phyloP scores from a whole-genome alignment of 352 stramenopile species.

The Aphanomyces stellatus region DNA sequence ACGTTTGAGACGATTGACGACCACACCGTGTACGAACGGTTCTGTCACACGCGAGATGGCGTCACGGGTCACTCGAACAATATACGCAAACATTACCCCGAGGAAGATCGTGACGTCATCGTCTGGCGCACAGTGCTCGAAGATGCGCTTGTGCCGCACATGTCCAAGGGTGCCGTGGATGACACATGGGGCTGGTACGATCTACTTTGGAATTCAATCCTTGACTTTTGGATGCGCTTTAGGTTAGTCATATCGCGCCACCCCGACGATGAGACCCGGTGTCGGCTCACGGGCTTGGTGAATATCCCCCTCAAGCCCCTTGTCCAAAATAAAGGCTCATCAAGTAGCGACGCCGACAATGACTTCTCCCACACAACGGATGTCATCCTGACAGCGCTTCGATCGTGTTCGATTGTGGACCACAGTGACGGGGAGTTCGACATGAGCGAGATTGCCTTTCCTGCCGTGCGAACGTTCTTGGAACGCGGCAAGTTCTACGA shows the following conservation, averaged over 20 bases:
- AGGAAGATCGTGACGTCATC: not conserved
- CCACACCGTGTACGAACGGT: not conserved
- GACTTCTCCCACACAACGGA: not conserved
- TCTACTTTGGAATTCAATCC: not conserved
- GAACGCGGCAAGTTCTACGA: no score
- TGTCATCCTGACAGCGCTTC: not conserved
- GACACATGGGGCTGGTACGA: slow-evolving; percentile 2
- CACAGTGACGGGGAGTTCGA: no score
- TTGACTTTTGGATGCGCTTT: no score
- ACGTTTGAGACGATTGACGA: not conserved
- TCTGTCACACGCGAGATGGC: not conserved
- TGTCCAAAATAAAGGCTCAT: not conserved
- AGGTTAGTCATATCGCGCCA: no score
- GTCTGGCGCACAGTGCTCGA: slow-evolving; percentile 8
- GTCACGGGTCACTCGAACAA: not conserved
- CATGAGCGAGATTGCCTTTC: no score
- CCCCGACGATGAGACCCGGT: not conserved
- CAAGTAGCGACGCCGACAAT: not conserved
- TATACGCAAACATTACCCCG: not conserved
- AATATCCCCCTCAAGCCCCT: not conserved
- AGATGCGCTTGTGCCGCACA: slow-evolving; percentile 12
- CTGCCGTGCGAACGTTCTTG: no score
- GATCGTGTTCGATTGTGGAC: no score
- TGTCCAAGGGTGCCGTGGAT: not conserved
- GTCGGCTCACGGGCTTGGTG: not conserved